Conservation (phyloP, 169 alveolate species). For the Cryptosporidium bovis region DNA sequence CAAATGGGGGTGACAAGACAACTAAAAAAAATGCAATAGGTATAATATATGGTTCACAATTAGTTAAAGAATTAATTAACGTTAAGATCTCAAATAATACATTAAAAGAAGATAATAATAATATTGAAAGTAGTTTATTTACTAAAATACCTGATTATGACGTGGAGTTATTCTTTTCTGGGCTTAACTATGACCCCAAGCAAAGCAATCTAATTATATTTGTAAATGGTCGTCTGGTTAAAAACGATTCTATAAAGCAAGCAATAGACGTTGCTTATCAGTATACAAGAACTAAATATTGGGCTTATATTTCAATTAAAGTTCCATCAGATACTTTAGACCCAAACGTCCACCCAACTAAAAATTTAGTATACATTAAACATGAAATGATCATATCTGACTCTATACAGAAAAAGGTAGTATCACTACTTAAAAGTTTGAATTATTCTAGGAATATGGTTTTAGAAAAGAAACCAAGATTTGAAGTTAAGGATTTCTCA, state of each 20-base stretch:
- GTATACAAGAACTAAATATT: constrained; percentile 79
- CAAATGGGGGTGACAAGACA: constrained; percentile 69
- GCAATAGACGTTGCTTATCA: constrained; percentile 82
- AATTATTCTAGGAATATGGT: constrained; percentile 44
- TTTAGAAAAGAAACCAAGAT: constrained; percentile 29
- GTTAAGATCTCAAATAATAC: constrained; percentile 37
- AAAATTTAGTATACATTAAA: constrained; percentile 85
- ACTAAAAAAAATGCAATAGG: constrained; percentile 8
- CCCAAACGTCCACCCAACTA: constrained; percentile 98
- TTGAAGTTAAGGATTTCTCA: not conserved
- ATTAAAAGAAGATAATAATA: not conserved
- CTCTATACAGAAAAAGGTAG: constrained; percentile 38
- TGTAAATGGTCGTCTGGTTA: constrained; percentile 96
- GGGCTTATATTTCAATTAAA: constrained; percentile 92
- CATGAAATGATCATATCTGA: constrained; percentile 49
- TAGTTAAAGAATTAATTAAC: constrained; percentile 45
- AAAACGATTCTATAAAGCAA: constrained; percentile 83
- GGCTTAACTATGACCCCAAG: constrained; percentile 83
- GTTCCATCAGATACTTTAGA: constrained; percentile 93
- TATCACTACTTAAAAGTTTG: constrained; percentile 18
- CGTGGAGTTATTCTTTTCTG: constrained; percentile 77
- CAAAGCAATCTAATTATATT: constrained; percentile 89
- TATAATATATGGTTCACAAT: constrained; percentile 35
- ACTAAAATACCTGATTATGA: constrained; percentile 35
- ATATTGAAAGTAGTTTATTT: not conserved